Conservation (phyloP, 164 flowering plant species). For the Cinnamomum chago region DNA sequence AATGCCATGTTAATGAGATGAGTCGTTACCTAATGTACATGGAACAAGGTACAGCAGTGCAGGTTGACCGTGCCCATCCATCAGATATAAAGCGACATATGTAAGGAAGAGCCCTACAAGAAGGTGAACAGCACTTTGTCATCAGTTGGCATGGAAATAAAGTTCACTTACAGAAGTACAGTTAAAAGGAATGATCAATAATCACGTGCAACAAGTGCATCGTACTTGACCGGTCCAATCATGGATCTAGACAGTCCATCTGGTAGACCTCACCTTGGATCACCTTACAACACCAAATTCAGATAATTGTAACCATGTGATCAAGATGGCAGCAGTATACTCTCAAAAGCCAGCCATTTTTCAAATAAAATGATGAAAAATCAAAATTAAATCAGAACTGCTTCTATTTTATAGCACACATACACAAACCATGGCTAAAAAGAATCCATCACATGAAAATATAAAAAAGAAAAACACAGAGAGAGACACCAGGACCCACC, state of each 20-base stretch:
- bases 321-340: background rate
- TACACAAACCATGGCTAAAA: background rate
- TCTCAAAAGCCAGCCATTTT: background rate
- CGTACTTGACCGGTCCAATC: background rate
- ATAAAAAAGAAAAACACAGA: background rate
- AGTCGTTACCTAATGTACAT: conserved; percentile 69
- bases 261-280: background rate
- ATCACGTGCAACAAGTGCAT: background rate
- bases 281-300: background rate
- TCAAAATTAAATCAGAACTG: background rate
- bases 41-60: conserved; percentile 93
- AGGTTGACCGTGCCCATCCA: conserved; percentile 88
- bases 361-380: no score
- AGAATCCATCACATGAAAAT: background rate
- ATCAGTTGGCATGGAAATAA: background rate
- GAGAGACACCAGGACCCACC: conserved; percentile 44
- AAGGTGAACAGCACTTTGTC: background rate
- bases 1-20: background rate
- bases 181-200: background rate
- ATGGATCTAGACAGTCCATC: background rate
- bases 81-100: conserved; percentile 60
- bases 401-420: background rate
- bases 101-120: conserved; percentile 64
- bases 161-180: no score
- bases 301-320: background rate